Evolutionary conservation across 495 filamentous ascomycete genomes (phyloP), one percentile per base, ranked within the genome.

Genomic region (Penicillium pulvis): DNA sequence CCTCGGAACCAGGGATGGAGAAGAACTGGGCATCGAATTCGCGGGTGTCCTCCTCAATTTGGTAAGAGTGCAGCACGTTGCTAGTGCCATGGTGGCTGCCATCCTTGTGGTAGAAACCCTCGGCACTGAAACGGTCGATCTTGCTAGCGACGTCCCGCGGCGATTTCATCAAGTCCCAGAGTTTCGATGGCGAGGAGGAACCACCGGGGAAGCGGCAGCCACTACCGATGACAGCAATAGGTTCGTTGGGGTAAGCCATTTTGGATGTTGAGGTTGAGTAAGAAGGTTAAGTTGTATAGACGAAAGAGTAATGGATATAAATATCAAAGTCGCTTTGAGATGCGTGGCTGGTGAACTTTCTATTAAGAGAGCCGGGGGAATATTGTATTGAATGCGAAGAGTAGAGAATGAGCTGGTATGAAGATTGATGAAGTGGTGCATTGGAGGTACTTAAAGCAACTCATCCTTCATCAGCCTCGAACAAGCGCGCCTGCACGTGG

Each of bases 11-110:
- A 3, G 74, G 76, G 44, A 86, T 79, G 53, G 77, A 79, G 68
- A 87, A 87, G 61, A 86, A 86, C 1, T 51, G 36, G 9, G 74
- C 63, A 24, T 82, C 77, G 43, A 81, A 82, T 5, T 51, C 36
- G 0, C 59, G 42, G 3, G 70, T 16, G 47, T 80, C 73, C 47
- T 77, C 68, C 0, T 68, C 24, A 1, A 81, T 8, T 3, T 30
- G 26, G 26, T 49, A 77, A 1, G 75, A 70, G 17, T 36, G 12
- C 0, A 71, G 63, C 7, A 61, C 69, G 19, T 70, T 70, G 11
- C 39, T 59, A 3, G 48, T 59, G 2, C 69, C 67, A 28, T 69
- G 66, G 28, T 60, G 49, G 4, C 1, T 26, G 2, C 51, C 57
- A 12, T 64, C 60, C 30, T 57, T 54, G 30, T 69, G 63, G 41